Percentiles rank a stretch among this genome's conserved stretches.
These are phyloP conservation scores for Jatropha podagrica DNA, from an alignment of 441 rosid genomes.

Conservation along the genomic window DNA sequence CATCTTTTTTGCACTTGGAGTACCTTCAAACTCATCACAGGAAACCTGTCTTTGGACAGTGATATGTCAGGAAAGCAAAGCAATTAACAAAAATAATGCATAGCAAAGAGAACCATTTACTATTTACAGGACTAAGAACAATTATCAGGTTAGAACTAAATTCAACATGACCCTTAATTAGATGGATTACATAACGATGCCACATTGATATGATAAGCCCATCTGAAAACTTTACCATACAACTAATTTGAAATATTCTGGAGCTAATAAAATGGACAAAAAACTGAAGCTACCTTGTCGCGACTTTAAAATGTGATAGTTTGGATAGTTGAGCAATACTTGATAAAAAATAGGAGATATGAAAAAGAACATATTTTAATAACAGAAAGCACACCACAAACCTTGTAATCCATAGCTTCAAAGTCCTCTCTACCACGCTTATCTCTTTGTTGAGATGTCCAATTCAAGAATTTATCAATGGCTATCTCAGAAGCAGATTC, in stretches of 20 bases:
- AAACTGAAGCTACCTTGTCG: background rate
- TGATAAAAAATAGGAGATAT: background rate
- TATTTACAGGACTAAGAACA: background rate
- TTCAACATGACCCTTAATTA: background rate
- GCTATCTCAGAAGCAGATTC: conserved; percentile 43
- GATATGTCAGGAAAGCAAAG: conserved; percentile 16
- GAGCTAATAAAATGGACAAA: background rate
- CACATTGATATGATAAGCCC: background rate
- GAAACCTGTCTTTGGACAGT: conserved; percentile 42
- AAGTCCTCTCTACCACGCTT: conserved; percentile 70
- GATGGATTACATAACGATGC: background rate
- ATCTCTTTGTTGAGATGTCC: conserved; percentile 52
- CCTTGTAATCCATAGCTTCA: conserved; percentile 53
- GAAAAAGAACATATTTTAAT: background rate
- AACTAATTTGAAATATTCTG: background rate
- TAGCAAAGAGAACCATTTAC: background rate
- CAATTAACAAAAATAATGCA: background rate
- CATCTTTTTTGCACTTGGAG: conserved; percentile 67
- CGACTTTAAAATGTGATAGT: background rate
- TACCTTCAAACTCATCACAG: conserved; percentile 36
- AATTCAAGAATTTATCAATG: conserved; percentile 28
- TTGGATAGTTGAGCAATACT: background rate
- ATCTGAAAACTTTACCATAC: background rate
- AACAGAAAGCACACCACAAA: conserved; percentile 31
- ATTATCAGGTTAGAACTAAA: background rate